These are phyloP conservation scores for Scheffersomyces amazonensis DNA, from an alignment of 805 yeast species.

Conservation along the genomic window DNA sequence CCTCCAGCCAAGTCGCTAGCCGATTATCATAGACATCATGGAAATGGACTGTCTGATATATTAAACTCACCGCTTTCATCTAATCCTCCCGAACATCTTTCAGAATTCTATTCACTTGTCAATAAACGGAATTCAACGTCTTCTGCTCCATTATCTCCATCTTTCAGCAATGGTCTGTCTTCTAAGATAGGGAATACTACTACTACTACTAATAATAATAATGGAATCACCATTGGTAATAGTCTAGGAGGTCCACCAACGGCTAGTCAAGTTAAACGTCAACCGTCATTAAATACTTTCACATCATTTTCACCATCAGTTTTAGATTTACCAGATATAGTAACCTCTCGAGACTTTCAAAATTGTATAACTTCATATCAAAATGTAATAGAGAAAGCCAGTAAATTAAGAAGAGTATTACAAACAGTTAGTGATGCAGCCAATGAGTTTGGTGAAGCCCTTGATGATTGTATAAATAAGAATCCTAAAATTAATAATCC, in stretches of 20 bases:
- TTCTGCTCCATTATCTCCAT: background rate
- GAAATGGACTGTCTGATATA: background rate
- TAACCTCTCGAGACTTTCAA: slow-evolving; percentile 59
- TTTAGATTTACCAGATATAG: slow-evolving; percentile 56
- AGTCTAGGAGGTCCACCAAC: slow-evolving; percentile 1
- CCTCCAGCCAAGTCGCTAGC: background rate
- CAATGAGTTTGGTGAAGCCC: slow-evolving; percentile 65
- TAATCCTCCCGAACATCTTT: slow-evolving; percentile 52
- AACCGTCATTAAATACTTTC: slow-evolving; percentile 38
- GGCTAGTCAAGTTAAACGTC: slow-evolving; percentile 8
- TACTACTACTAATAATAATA: slow-evolving; percentile 8
- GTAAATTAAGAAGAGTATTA: slow-evolving; percentile 46
- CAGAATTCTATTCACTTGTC: slow-evolving; percentile 58
- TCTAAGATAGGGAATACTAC: slow-evolving; percentile 9
- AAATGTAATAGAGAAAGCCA: slow-evolving; percentile 47
- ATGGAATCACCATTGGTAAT: too few relatives aligned
- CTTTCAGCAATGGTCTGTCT: background rate
- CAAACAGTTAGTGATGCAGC: slow-evolving; percentile 54
- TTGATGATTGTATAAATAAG: slow-evolving; percentile 44
- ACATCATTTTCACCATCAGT: slow-evolving; percentile 52
- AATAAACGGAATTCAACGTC: slow-evolving; percentile 18
- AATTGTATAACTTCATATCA: slow-evolving; percentile 47
- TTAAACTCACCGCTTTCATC: background rate
- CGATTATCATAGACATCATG: background rate
- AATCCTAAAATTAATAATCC: slow-evolving; percentile 25